Conservation (phyloP, 2,329 filamentous ascomycete species). For the Sclerotinia spermophila region DNA sequence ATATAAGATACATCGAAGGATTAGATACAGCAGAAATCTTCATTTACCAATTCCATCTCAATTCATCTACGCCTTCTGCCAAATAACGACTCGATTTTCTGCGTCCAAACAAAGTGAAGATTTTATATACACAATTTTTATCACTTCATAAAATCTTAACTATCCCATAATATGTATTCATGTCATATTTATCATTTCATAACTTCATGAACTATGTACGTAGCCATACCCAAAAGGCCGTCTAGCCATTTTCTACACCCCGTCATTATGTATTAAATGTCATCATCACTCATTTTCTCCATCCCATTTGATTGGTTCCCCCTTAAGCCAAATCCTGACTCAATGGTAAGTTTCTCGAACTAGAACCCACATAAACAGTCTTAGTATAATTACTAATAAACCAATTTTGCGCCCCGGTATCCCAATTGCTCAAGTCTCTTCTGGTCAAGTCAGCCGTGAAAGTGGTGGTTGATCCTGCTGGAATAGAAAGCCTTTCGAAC, state of each 20-base stretch:
- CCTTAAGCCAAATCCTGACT: slow-evolving; percentile 25
- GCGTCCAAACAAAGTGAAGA: too few relatives aligned
- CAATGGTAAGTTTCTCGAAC: slow-evolving; percentile 35
- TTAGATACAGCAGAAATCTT: too few relatives aligned
- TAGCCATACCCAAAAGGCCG: neutral
- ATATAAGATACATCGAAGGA: too few relatives aligned
- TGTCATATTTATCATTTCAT: neutral
- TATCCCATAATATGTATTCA: neutral
- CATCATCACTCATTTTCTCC: neutral
- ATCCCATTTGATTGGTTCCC: neutral
- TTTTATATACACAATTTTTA: too few relatives aligned
- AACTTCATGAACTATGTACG: slow-evolving; percentile 6
- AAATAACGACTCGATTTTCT: too few relatives aligned
- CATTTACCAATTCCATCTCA: too few relatives aligned
- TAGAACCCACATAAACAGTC: slow-evolving; percentile 36
- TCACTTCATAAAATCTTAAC: neutral
- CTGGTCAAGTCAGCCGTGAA: slow-evolving; percentile 70
- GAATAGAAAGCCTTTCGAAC: slow-evolving; percentile 74
- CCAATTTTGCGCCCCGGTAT: slow-evolving; percentile 78
- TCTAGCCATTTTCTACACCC: neutral
- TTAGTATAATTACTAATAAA: slow-evolving; percentile 42
- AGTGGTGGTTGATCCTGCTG: slow-evolving; percentile 61
- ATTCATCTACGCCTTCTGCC: too few relatives aligned
- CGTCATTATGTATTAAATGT: slow-evolving; percentile 2
- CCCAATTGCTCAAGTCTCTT: slow-evolving; percentile 86